Base-by-base conservation (phyloP, 768 basidiomycete species). In the Suillus alpinus region DNA sequence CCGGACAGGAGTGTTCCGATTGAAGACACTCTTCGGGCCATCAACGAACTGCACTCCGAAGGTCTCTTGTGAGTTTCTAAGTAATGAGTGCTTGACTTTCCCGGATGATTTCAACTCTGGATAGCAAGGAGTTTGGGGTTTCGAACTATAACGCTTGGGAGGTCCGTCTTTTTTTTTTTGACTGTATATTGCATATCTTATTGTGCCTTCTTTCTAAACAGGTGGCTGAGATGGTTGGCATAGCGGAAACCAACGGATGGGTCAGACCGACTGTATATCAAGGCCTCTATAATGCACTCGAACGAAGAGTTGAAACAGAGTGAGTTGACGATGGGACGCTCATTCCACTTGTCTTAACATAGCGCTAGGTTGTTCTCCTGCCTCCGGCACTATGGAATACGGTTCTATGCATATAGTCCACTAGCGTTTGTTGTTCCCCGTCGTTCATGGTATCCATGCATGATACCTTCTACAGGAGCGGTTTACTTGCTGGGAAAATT, bases 231-330 rank as follows among this genome's bases (percentile, higher is more conserved):
- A 77, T 77, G 4, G 75, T 77, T 41, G 65, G 58, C 34, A 76
- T 79, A 50, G 80, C 81, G 61, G 68, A 74, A 16, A 68, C 73
- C 39, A 77, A 81, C 44, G 79, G 79, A 29, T 86, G 77, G 74
- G 73, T 84, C 63, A 72, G 73, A 66, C 82, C 83, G 0, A 80
- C 78, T 0, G 75, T 78, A 13, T 83, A 83, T 65, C 82, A 85
- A 63, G 81, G 78, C 1, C 57, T 80, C 51, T 82, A 81, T 69
- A 81, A 83, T 59, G 75, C 73, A 9, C 67, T 83, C n/a, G 78
- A 80, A 58, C 73, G 80, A 40, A 63, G 57, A 8, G 75, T 72
- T 55, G 80, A 81, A 68, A 73, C 75, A 0, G 79, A 80, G 63
- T 58, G 26, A 26, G 43, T 51, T 23, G 8, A 6, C 14, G 4